Evolutionary conservation across 139 green algal genomes (phyloP).

Genomic region (Edaphochlamys debaryana): DNA sequence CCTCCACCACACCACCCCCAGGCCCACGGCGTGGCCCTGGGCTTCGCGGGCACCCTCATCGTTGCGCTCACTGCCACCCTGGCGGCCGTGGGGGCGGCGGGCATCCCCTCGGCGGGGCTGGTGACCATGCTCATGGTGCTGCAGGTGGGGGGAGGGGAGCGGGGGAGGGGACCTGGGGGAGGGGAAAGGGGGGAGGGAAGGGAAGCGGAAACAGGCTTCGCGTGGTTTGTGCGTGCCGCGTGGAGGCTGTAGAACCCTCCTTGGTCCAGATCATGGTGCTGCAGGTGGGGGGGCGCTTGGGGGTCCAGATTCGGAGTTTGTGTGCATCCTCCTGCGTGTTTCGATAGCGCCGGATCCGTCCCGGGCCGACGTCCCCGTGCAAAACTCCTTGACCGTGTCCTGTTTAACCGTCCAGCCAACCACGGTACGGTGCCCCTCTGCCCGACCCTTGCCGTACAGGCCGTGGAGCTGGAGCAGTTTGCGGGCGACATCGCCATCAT

Average conservation of each 20-base stretch:
- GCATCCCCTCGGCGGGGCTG: constrained; percentile 21
- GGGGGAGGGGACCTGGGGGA: not conserved
- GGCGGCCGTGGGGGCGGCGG: constrained; percentile 31
- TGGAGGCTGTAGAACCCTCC: not conserved
- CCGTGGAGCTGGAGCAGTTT: constrained; percentile 26
- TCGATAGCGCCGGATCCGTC: too few species aligned
- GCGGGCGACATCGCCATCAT: constrained; percentile 41
- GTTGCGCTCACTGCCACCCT: constrained; percentile 33
- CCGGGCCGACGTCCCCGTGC: too few species aligned
- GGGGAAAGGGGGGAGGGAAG: not conserved
- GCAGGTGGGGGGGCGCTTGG: too few species aligned
- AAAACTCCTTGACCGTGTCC: too few species aligned
- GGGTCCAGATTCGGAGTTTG: too few species aligned
- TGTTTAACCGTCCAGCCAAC: too few species aligned
- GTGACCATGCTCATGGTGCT: constrained; percentile 46
- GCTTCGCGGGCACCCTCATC: constrained; percentile 27
- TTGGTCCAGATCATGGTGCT: too few species aligned
- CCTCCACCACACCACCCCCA: not conserved
- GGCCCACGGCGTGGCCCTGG: constrained; percentile 31
- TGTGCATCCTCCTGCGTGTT: too few species aligned
- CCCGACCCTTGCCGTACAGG: too few species aligned
- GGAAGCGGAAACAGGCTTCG: not conserved
- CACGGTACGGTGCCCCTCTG: too few species aligned
- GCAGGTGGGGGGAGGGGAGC: not conserved
- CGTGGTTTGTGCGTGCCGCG: too few species aligned